phyloP scores from a whole-genome alignment of 768 basidiomycete species.

The Pisolithus microcarpus region DNA sequence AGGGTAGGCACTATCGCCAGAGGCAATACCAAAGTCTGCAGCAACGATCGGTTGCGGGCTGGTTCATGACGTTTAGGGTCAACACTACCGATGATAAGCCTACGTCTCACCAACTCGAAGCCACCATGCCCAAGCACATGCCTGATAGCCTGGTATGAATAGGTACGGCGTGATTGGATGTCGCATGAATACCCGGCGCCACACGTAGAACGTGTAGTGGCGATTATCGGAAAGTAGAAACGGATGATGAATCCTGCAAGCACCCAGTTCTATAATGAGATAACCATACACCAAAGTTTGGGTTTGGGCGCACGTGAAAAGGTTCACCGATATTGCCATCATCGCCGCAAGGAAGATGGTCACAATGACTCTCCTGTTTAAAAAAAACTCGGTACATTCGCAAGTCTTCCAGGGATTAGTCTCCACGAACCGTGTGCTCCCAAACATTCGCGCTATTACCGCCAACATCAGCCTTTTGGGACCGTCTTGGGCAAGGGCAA shows the following conservation, averaged over 20 bases:
- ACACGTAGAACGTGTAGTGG: constrained; percentile 95
- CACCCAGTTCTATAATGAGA: constrained; percentile 4
- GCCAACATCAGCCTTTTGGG: constrained; percentile 35
- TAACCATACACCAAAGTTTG: constrained; percentile 10
- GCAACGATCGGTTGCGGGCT: constrained; percentile 67
- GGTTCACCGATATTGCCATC: constrained; percentile 64
- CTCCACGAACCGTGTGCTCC: constrained; percentile 42
- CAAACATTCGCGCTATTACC: constrained; percentile 58
- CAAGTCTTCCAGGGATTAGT: constrained; percentile 4
- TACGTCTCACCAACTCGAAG: constrained; percentile 67
- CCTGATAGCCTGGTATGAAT: constrained; percentile 73
- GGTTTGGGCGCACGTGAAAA: constrained; percentile 66
- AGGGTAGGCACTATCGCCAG: constrained; percentile 63
- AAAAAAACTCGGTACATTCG: constrained; percentile 12
- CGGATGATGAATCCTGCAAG: constrained; percentile 59
- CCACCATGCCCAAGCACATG: constrained; percentile 83
- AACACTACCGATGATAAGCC: constrained; percentile 8
- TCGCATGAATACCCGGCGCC: constrained; percentile 76
- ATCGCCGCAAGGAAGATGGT: constrained; percentile 42
- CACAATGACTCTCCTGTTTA: constrained; percentile 43
- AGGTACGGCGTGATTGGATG: constrained; percentile 72
- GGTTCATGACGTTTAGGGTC: constrained; percentile 21
- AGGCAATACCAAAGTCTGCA: constrained; percentile 71
- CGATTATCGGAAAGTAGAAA: constrained; percentile 95
- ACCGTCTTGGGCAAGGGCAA: constrained; percentile 53